Base-by-base conservation (phyloP, 1,284 basidiomycete species). In the Gomphus bonarii region DNA sequence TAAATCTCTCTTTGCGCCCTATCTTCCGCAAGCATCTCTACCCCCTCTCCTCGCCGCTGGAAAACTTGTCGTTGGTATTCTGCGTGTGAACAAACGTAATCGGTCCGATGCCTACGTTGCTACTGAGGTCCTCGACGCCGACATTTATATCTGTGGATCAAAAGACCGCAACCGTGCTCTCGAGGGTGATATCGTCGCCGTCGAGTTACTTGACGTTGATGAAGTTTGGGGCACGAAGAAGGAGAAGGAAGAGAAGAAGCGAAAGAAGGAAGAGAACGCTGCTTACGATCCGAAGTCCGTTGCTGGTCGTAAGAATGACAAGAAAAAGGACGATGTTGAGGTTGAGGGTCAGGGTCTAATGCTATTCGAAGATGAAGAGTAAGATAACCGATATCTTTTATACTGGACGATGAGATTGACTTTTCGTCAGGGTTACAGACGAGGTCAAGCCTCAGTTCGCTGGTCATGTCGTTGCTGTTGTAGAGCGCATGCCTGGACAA, bases 171-270 rank as follows among this genome's bases (percentile, higher is more conserved):
- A 99, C 70, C 88, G 97, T 64, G 97, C 97, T 35, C 79, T 99
- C 44, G 97, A 99, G 69, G 97, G 97, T 42, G 97, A 99, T 69
- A 94, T 99, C 59, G 97, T 99, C 59, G 97, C 97, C 28, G 92
- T 99, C 40, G 97, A 99, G 71, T 81, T 99, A 47, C 81, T 99
- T 59, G 95, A 99, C 64, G 95, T 95, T 25, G 93, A 97, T 66
- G 94, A 97, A 72, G 95, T 99, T 8, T 98, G 97, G 97, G 86
- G 88, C 20, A 97, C 95, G 14, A 99, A 99, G 79, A 98, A 98
- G 75, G 97, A 99, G 75, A 99, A 99, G 75, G 95, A 99, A 70
- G 97, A 99, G 76, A 99, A 99, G 84, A 97, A 97, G 78, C 81
- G 93, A 67, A 97, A 97, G 74, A 99, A 99, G 81, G 97, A 99